Conservation (phyloP, 257 asterid species). For the Fraxinus quadrangulata region DNA sequence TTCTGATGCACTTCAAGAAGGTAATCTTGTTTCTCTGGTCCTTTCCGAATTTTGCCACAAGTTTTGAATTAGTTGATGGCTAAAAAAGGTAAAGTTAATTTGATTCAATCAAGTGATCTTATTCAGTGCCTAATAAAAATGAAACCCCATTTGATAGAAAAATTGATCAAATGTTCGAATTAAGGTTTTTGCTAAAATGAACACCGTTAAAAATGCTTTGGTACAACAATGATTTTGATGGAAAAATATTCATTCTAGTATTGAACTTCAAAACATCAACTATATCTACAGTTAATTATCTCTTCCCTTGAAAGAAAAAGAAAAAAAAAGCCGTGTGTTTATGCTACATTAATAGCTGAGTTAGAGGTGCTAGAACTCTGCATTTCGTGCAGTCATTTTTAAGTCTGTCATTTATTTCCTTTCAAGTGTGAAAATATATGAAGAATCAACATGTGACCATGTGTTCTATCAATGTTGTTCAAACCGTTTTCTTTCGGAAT, state of each 20-base stretch:
- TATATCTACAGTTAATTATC: neutral
- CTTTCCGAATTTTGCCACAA: conserved; percentile 12
- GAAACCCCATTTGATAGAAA: neutral
- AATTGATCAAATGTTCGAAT: neutral
- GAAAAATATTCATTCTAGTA: neutral
- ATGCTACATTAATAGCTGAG: neutral
- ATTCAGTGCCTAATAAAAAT: neutral
- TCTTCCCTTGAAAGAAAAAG: neutral
- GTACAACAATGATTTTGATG: neutral
- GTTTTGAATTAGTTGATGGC: neutral
- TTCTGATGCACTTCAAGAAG: conserved; percentile 92
- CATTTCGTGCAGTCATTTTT: neutral
- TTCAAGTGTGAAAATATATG: neutral
- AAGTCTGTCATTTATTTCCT: neutral
- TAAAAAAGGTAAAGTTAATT: neutral
- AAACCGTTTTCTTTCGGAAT: neutral
- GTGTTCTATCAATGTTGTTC: neutral
- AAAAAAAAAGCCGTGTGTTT: conserved; percentile 5
- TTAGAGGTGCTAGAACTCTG: neutral
- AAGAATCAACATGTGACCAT: neutral
- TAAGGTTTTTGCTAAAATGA: neutral
- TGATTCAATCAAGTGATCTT: neutral
- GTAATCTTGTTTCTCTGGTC: conserved; percentile 39
- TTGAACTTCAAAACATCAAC: neutral
- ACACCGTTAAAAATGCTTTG: neutral